Evolutionary conservation across 352 stramenopile genomes (phyloP).

Genomic region (Globisporangium paddicum): DNA sequence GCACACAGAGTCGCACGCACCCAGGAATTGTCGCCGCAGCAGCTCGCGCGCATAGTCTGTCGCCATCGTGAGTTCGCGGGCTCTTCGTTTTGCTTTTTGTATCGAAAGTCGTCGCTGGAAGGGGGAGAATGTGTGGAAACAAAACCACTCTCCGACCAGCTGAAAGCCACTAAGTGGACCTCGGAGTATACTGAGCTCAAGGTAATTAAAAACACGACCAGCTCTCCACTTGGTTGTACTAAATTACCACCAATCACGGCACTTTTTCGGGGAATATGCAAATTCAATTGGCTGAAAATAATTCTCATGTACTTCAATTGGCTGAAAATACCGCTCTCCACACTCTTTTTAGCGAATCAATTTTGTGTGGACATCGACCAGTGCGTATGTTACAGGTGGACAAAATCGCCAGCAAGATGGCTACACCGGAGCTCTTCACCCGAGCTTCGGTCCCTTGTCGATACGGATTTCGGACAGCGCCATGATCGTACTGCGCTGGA

Average conservation of each 20-base stretch:
- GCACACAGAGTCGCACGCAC: slow-evolving; percentile 22
- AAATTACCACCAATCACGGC: not conserved
- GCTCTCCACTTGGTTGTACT: not conserved
- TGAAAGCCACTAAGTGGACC: not conserved
- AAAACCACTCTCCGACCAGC: not conserved
- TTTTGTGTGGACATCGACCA: not conserved
- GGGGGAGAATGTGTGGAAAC: slow-evolving; percentile 7
- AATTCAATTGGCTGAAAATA: slow-evolving; percentile 4
- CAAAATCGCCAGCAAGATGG: not conserved
- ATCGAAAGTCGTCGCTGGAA: not conserved
- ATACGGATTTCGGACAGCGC: slow-evolving; percentile 65
- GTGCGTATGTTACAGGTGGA: not conserved
- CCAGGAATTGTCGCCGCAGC: slow-evolving; percentile 75
- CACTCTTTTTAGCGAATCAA: not conserved
- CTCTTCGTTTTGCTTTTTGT: slow-evolving; percentile 15
- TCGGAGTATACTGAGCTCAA: slow-evolving; percentile 1
- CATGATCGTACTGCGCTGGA: slow-evolving; percentile 51
- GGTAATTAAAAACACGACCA: not conserved
- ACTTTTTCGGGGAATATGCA: not conserved
- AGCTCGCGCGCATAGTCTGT: slow-evolving; percentile 79
- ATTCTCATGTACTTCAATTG: not conserved
- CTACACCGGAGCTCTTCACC: slow-evolving; percentile 14
- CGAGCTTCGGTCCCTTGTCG: slow-evolving; percentile 33
- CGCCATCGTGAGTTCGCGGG: slow-evolving; percentile 17
- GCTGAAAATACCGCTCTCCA: not conserved